Evolutionary conservation across 1,284 basidiomycete species (phyloP), one percentile per base, ranked within the genome.

Genomic region (Moesziomyces aphidis): DNA sequence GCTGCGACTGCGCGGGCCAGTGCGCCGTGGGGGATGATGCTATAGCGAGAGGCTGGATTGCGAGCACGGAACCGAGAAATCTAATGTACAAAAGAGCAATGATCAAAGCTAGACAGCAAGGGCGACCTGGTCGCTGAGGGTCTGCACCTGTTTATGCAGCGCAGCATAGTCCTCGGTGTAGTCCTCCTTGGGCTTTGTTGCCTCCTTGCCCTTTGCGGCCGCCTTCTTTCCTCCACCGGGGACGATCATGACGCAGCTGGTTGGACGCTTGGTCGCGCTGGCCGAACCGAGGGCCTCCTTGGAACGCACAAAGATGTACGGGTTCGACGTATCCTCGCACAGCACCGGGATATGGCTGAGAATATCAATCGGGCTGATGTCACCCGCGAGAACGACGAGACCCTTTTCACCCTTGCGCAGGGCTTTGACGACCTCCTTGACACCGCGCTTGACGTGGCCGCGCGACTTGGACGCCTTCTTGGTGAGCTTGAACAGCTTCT

Each of bases 321-420:
- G 95, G 82, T 97, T 92, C 53, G 91, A 89, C 7, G 94, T 92
- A 85, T 99, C 97, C 86, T 99, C 97, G 61, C 93, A 92, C 80
- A 99, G 88, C 34, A 98, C 88, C 17, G 97, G 97, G 59, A 99
- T 89, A 86, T 99, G 97, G 23, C 94, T 95, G 78, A 99, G 93
- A 78, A 99, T 97, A 86, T 99, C 97, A 80, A 99, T 92, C 24
- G 97, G 97, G 51, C 93, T 95, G 84, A 99, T 99, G 86, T 99
- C 97, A 46, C 92, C 95, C 5, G 97, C 97, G 61, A 99, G 90
- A 60, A 99, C 88, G 48, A 99, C 90, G 24, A 99, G 88, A 10
- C 82, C 83, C 65, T 84, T 84, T 39, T 83, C 83, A 19, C 77
- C 78, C 68, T 84, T 84, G 34, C 81, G 73, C 5, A 84, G 67